phyloP scores from a whole-genome alignment of 2,329 filamentous ascomycete genomes.

The Cercospora zeina region DNA sequence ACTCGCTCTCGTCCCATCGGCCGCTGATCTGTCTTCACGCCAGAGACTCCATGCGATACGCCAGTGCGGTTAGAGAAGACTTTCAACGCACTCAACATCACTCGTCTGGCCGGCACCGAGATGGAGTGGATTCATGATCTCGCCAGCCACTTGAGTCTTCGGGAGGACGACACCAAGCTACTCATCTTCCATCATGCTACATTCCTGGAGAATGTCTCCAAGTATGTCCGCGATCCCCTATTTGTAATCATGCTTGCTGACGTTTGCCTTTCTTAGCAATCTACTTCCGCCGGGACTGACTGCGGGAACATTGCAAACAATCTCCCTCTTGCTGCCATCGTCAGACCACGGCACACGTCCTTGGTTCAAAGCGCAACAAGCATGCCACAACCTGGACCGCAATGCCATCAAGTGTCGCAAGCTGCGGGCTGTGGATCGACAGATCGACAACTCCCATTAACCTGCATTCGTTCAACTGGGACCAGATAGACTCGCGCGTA shows the following conservation, averaged over 20 bases:
- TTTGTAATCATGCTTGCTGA: background rate
- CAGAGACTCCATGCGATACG: background rate
- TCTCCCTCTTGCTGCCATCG: conserved; percentile 43
- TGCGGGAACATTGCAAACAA: conserved; percentile 44
- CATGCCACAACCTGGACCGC: conserved; percentile 36
- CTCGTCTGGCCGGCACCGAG: conserved; percentile 42
- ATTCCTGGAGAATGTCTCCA: conserved; percentile 40
- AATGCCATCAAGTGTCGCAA: conserved; percentile 35
- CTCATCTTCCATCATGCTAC: conserved; percentile 47
- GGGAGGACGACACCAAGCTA: conserved; percentile 40
- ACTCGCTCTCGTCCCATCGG: conserved; percentile 11
- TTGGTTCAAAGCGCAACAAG: conserved; percentile 31
- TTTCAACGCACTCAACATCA: conserved; percentile 17
- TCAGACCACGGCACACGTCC: conserved; percentile 20
- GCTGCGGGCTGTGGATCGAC: conserved; percentile 40
- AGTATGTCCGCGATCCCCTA: conserved; percentile 20
- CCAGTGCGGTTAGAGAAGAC: conserved; percentile 16
- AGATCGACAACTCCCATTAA: conserved; percentile 40
- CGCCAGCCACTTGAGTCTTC: conserved; percentile 46
- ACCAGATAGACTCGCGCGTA: no score
- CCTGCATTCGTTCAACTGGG: no score
- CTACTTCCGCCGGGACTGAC: conserved; percentile 40
- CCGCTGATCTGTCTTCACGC: conserved; percentile 13
- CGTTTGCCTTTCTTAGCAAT: conserved; percentile 20
- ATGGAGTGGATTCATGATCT: conserved; percentile 46